Conservation (phyloP, 2,329 filamentous ascomycete genomes). For the Hortaea sp. region DNA sequence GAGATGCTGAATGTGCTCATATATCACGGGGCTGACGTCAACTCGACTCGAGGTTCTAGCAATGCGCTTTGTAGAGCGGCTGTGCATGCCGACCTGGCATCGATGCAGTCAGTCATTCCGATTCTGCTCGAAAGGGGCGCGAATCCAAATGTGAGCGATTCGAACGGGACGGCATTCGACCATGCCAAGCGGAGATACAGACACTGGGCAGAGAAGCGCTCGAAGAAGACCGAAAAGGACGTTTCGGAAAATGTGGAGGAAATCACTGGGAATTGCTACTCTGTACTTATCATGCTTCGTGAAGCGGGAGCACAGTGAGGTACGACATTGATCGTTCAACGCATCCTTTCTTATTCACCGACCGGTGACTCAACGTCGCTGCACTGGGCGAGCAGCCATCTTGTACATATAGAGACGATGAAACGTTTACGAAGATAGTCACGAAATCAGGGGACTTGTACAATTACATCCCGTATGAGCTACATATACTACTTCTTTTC, state of each 20-base stretch:
- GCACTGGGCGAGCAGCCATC: no score
- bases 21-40: slow-evolving; percentile 10
- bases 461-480: no score
- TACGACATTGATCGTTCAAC: no score
- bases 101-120: slow-evolving; percentile 21
- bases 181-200: slow-evolving; percentile 1
- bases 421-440: no score
- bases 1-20: slow-evolving; percentile 23
- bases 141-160: slow-evolving; percentile 9
- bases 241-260: slow-evolving; percentile 5
- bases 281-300: slow-evolving; percentile 9
- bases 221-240: background rate
- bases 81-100: slow-evolving; percentile 11
- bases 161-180: slow-evolving; percentile 1
- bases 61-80: slow-evolving; percentile 12
- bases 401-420: no score
- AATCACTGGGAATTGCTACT: slow-evolving; percentile 9
- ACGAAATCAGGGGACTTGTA: no score
- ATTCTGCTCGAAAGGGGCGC: slow-evolving; percentile 19
- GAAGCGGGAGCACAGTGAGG: slow-evolving; percentile 4
- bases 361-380: no score
- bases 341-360: no score
- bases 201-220: slow-evolving; percentile 1
- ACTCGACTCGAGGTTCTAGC: slow-evolving; percentile 3
- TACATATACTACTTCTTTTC: no score